Conservation (phyloP, 306 rosid species). For the Oxytropis ochrocephala region DNA sequence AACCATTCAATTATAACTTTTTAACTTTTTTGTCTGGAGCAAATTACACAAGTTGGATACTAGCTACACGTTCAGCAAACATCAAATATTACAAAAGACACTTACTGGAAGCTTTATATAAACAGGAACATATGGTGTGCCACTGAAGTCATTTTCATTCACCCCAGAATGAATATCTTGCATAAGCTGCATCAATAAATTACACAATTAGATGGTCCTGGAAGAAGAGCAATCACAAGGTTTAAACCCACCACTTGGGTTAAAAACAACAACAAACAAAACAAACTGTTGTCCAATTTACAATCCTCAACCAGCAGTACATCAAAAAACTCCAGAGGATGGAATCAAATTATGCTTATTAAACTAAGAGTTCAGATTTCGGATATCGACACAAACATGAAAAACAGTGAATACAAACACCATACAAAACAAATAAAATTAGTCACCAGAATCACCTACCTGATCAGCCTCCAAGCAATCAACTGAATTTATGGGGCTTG, state of each 20-base stretch:
- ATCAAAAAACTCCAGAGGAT: background rate
- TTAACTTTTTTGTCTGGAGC: background rate
- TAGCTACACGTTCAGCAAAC: slow-evolving; percentile 7
- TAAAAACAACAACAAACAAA: background rate
- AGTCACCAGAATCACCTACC: slow-evolving; percentile 50
- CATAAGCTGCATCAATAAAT: slow-evolving; percentile 61
- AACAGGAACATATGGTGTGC: slow-evolving; percentile 79
- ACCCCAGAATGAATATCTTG: slow-evolving; percentile 65
- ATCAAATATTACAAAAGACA: slow-evolving; percentile 9
- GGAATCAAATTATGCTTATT: background rate
- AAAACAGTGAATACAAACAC: background rate
- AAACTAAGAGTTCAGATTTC: background rate
- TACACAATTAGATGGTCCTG: slow-evolving; percentile 23
- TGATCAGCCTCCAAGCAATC: slow-evolving; percentile 83
- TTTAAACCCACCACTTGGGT: background rate
- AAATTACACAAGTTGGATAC: background rate
- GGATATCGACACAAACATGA: background rate
- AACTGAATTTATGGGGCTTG: slow-evolving; percentile 54
- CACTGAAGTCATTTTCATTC: slow-evolving; percentile 51
- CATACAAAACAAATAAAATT: background rate
- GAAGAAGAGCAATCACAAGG: background rate
- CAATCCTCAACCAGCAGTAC: background rate
- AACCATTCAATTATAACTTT: background rate
- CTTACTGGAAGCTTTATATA: slow-evolving; percentile 71
- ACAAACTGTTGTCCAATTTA: background rate